Conservation (phyloP, 2,329 filamentous ascomycete species). For the Decorospora gaudefroyi region DNA sequence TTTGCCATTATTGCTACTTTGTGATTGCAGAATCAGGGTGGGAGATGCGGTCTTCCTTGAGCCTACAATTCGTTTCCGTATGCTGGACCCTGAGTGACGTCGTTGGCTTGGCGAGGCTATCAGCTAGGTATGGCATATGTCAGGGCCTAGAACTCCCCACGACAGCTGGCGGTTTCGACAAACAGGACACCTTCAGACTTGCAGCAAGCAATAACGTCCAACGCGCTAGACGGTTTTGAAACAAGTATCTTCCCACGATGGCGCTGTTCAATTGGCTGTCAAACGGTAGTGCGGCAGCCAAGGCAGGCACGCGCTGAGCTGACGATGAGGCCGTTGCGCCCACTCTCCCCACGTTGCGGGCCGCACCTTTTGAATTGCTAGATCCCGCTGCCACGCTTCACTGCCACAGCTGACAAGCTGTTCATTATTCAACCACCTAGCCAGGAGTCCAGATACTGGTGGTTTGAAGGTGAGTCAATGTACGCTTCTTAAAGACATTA, state of each 20-base stretch:
- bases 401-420: too few species aligned
- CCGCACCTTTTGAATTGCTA: conserved; percentile 20
- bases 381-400: conserved; percentile 8
- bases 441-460: too few species aligned
- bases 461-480: too few species aligned
- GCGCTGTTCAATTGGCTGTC: conserved; percentile 26
- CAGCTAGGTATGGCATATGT: conserved; percentile 1
- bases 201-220: neutral
- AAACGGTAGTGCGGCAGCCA: conserved; percentile 32
- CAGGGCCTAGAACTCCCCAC: neutral
- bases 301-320: conserved; percentile 25
- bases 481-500: too few species aligned
- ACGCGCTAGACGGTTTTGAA: too few species aligned
- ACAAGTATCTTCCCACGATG: too few species aligned
- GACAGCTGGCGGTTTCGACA: neutral
- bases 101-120: conserved; percentile 17
- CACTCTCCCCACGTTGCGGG: conserved; percentile 22
- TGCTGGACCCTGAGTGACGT: conserved; percentile 28
- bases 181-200: conserved; percentile 5
- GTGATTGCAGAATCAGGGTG: too few species aligned
- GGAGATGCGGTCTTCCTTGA: too few species aligned
- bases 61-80: too few species aligned
- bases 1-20: conserved; percentile 38
- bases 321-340: conserved; percentile 18
- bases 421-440: too few species aligned